Evolutionary conservation across 768 basidiomycete species (phyloP), one percentile per base, ranked within the genome.

Genomic region (Paxillus involutus): DNA sequence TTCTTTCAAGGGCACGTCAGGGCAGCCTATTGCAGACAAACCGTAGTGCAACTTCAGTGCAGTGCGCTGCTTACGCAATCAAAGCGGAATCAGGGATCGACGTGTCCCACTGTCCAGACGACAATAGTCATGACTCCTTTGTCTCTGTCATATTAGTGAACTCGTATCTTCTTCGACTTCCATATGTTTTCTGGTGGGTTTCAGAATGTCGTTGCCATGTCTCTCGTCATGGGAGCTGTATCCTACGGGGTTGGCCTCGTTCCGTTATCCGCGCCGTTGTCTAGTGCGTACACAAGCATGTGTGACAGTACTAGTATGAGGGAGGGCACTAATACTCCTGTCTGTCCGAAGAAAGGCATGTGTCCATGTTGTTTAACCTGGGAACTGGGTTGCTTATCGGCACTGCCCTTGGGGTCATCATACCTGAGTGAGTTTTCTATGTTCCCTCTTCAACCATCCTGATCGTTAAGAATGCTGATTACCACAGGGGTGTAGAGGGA

Each of bases 341-440:
- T 32, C 3, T 11, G 73, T 59, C 59, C 74, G 39, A 74, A 79
- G 55, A 70, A 75, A 70, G 73, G 78, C 59, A 73, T 71, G 60
- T 80, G 42, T 75, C 75, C 19, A 61, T 70, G 40, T 66, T 86
- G 32, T 80, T 78, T 8, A 80, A 80, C 41, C 66, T 92, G 14
- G 89, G 91, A 11, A 89, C 89, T 8, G 95, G 95, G 11, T 74
- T 98, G 11, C 78, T 98, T 16, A 79, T 97, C 13, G 95, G 95
- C 4, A 88, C 95, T 3, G 93, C 92, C 0, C 72, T 98, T 58
- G 91, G 91, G 12, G 84, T 98, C 24, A 92, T 98, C 58, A 86
- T 98, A 49, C 95, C 96, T 36, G 95, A 97, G 89, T 94, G 71
- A 68, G 89, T 85, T 14, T 30, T 36, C 42, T 36, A 13, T 42